A percentile compares a stretch with the other conserved stretches of the same genome.
These are phyloP conservation scores for Candida sithepensis DNA, from an alignment of 805 yeast species.

Conservation along the genomic window DNA sequence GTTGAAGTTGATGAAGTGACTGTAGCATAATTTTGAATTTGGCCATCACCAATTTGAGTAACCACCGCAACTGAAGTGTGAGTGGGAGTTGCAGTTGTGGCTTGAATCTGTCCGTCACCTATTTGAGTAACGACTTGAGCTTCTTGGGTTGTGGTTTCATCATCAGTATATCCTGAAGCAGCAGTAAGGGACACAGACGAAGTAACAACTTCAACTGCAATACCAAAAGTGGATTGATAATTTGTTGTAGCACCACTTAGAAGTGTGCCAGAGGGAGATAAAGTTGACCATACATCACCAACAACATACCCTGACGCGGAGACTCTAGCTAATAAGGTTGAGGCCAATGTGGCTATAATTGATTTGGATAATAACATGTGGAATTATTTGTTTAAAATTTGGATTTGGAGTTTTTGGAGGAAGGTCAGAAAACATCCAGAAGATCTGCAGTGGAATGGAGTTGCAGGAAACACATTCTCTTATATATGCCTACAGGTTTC, in stretches of 20 bases:
- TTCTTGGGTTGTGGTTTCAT: slow-evolving; percentile 34
- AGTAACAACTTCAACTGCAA: slow-evolving; percentile 55
- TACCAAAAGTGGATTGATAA: slow-evolving; percentile 58
- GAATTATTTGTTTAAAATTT: background rate
- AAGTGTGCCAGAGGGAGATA: slow-evolving; percentile 55
- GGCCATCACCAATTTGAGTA: slow-evolving; percentile 46
- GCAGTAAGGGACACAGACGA: slow-evolving; percentile 29
- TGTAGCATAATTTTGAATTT: slow-evolving; percentile 38
- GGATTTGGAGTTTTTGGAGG: background rate
- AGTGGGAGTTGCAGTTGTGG: slow-evolving; percentile 24
- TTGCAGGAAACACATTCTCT: background rate
- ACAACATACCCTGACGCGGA: slow-evolving; percentile 43
- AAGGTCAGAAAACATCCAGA: background rate
- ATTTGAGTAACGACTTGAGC: slow-evolving; percentile 35
- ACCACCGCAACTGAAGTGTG: slow-evolving; percentile 28
- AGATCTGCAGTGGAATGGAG: background rate
- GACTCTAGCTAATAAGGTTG: slow-evolving; percentile 23
- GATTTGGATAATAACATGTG: background rate
- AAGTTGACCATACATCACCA: slow-evolving; percentile 60
- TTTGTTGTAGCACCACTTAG: slow-evolving; percentile 53
- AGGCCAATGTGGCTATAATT: background rate
- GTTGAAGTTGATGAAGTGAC: slow-evolving; percentile 5
- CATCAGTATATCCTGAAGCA: slow-evolving; percentile 12
- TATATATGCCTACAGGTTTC: background rate
- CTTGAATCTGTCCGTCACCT: slow-evolving; percentile 43